These are phyloP conservation scores for Ophiosphaerella narmari DNA, from an alignment of 2,329 filamentous ascomycete species.

Conservation along the genomic window DNA sequence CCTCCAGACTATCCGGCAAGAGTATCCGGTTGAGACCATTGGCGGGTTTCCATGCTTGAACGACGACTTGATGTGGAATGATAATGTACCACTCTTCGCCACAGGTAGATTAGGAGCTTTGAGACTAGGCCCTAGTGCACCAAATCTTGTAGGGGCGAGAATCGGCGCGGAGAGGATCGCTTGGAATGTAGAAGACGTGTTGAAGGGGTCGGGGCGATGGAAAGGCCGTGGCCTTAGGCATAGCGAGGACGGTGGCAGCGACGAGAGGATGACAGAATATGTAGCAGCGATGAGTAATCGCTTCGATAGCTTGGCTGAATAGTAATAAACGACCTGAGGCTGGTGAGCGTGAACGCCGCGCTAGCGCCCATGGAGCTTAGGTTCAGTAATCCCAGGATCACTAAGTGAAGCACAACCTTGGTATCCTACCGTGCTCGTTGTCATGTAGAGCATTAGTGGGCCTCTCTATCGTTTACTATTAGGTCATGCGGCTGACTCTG, in stretches of 20 bases:
- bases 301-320: conserved; percentile 41
- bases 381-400: too few species aligned
- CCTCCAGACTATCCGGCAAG: conserved; percentile 61
- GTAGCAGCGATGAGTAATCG: conserved; percentile 50
- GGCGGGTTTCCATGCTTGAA: conserved; percentile 74
- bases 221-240: conserved; percentile 15
- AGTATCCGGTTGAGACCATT: conserved; percentile 65
- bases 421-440: too few species aligned
- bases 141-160: conserved; percentile 75
- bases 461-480: too few species aligned
- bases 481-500: too few species aligned
- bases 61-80: conserved; percentile 75
- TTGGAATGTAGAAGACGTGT: conserved; percentile 68
- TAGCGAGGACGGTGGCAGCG: conserved; percentile 13
- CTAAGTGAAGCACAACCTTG: too few species aligned
- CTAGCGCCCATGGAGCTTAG: too few species aligned
- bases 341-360: too few species aligned
- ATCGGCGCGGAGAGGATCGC: conserved; percentile 73
- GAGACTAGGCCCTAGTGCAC: conserved; percentile 71
- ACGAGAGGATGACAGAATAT: conserved; percentile 33
- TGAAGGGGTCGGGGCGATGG: conserved; percentile 38
- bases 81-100: conserved; percentile 74
- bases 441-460: too few species aligned
- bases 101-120: conserved; percentile 71
- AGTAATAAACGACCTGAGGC: too few species aligned